Conservation (phyloP, 768 basidiomycete species). For the Podaxis sp. region DNA sequence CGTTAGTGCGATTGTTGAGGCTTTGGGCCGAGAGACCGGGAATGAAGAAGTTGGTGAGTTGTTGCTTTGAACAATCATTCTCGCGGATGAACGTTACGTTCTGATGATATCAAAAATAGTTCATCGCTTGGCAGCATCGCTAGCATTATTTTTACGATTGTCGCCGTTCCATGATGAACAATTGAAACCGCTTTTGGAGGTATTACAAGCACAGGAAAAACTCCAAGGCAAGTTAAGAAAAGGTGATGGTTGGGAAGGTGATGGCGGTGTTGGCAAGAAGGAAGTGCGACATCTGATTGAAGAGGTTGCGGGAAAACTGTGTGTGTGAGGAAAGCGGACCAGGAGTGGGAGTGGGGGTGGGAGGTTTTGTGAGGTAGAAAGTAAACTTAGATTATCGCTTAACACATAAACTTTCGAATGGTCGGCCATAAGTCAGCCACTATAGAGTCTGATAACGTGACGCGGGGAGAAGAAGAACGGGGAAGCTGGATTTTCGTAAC, state of each 20-base stretch:
- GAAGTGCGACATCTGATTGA: conserved; percentile 63
- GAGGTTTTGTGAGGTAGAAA: background rate
- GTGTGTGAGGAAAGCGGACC: conserved; percentile 27
- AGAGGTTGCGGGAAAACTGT: conserved; percentile 56
- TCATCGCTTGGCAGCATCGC: conserved; percentile 76
- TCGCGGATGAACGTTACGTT: background rate
- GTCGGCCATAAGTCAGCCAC: background rate
- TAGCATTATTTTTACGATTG: conserved; percentile 73
- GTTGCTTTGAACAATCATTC: conserved; percentile 6
- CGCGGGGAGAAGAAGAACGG: background rate
- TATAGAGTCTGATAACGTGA: background rate
- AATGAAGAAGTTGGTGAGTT: conserved; percentile 81
- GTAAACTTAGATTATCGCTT: background rate
- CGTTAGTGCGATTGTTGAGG: conserved; percentile 79
- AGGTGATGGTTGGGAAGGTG: conserved; percentile 45
- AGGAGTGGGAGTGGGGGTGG: background rate
- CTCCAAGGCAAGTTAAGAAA: conserved; percentile 57
- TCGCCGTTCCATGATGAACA: conserved; percentile 66
- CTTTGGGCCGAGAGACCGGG: conserved; percentile 63
- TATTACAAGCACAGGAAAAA: conserved; percentile 57
- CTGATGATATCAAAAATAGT: conserved; percentile 40
- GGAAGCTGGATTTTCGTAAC: conserved; percentile 3
- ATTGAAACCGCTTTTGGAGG: conserved; percentile 60
- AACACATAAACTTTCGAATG: background rate
- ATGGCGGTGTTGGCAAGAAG: conserved; percentile 55